phyloP scores from a whole-genome alignment of 2,329 filamentous ascomycete genomes.

The Trichoderma sp. region DNA sequence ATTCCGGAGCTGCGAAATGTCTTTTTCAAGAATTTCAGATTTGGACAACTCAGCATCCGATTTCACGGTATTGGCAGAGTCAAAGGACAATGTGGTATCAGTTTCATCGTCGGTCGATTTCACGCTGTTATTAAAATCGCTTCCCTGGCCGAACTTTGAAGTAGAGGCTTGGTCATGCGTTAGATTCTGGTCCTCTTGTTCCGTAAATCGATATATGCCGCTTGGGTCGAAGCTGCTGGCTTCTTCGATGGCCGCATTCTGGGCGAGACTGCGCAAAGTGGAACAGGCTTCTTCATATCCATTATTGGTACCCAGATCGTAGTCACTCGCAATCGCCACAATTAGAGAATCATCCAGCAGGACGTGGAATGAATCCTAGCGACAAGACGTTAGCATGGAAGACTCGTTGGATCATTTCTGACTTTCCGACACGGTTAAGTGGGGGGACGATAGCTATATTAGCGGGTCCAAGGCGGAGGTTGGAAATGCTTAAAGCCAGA shows the following conservation, averaged over 20 bases:
- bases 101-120: constrained; percentile 32
- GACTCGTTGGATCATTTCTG: background rate
- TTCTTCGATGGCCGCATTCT: constrained; percentile 63
- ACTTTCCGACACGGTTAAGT: background rate
- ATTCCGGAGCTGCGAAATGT: constrained; percentile 58
- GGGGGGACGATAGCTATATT: background rate
- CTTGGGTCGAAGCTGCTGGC: constrained; percentile 75
- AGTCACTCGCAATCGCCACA: constrained; percentile 71
- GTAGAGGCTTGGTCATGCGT: constrained; percentile 27
- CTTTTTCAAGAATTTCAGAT: constrained; percentile 53
- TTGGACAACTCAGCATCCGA: constrained; percentile 34
- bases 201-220: constrained; percentile 54
- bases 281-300: constrained; percentile 53
- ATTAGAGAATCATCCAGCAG: constrained; percentile 76
- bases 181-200: constrained; percentile 24
- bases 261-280: constrained; percentile 64
- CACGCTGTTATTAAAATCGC: constrained; percentile 27
- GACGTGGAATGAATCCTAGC: constrained; percentile 67
- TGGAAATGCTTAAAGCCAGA: background rate
- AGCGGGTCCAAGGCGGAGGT: background rate
- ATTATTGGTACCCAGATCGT: constrained; percentile 54
- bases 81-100: constrained; percentile 27
- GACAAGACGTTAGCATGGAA: background rate
- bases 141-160: constrained; percentile 25
- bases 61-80: constrained; percentile 20